phyloP scores from a whole-genome alignment of 768 basidiomycete genomes.

The Panellus pusillus region DNA sequence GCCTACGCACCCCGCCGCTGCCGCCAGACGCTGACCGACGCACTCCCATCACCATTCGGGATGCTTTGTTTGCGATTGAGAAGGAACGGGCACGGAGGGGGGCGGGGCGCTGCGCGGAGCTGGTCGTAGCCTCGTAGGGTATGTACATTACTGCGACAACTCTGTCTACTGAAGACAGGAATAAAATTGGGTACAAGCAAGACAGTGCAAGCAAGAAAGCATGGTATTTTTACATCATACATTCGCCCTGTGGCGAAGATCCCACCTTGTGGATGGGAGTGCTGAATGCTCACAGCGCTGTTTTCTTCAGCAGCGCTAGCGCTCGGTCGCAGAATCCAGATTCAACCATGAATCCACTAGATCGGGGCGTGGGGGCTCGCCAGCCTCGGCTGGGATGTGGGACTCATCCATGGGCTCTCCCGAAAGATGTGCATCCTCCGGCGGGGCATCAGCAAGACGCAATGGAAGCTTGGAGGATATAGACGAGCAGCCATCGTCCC shows the following conservation, averaged over 20 bases:
- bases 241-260: too few species aligned
- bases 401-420: neutral
- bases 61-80: conserved; percentile 85
- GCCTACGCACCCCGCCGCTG: conserved; percentile 25
- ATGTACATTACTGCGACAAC: neutral
- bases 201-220: too few species aligned
- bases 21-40: conserved; percentile 56
- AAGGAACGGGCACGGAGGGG: conserved; percentile 80
- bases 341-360: neutral
- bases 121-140: conserved; percentile 35
- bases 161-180: too few species aligned
- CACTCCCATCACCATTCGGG: conserved; percentile 64
- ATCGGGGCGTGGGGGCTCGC: neutral
- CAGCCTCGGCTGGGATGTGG: neutral
- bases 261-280: too few species aligned
- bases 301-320: too few species aligned
- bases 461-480: conserved; percentile 7
- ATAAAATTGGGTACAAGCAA: too few species aligned
- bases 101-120: conserved; percentile 71
- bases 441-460: neutral
- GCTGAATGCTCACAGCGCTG: too few species aligned
- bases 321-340: too few species aligned
- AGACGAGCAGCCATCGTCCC: neutral
- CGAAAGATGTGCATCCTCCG: too few species aligned
- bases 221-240: too few species aligned